These are phyloP conservation scores for Senecio squalidus DNA, from an alignment of 140 eudicot genomes.

Conservation along the genomic window DNA sequence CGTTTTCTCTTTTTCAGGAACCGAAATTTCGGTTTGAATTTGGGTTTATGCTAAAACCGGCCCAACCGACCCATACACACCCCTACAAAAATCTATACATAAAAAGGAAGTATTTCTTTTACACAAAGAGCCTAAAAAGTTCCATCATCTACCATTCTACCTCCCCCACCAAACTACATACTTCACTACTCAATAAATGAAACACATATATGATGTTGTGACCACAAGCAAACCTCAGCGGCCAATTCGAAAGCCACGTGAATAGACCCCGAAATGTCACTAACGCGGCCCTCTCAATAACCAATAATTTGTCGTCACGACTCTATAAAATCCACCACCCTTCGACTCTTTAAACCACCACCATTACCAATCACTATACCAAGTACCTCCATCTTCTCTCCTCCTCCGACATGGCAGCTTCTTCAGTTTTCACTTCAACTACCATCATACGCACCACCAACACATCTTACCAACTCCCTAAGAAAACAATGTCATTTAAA, in stretches of 20 bases:
- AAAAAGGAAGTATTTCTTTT: too few species aligned
- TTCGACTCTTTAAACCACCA: not conserved
- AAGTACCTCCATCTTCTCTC: too few species aligned
- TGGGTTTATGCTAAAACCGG: too few species aligned
- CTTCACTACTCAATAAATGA: not conserved
- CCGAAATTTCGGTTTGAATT: too few species aligned
- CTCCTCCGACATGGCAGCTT: constrained; percentile 30
- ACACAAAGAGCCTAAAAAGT: too few species aligned
- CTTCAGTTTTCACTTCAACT: constrained; percentile 26
- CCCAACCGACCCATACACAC: too few species aligned
- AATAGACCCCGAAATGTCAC: constrained; percentile 17
- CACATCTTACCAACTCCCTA: not conserved
- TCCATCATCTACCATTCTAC: not conserved
- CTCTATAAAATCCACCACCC: constrained; percentile 3
- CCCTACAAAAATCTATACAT: too few species aligned
- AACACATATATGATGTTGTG: not conserved
- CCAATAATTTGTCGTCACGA: constrained; percentile 34
- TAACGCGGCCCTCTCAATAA: constrained; percentile 55
- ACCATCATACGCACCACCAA: not conserved
- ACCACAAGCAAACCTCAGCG: constrained; percentile 11
- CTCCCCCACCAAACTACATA: not conserved
- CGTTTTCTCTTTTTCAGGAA: too few species aligned
- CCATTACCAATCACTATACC: not conserved
- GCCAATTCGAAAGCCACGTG: constrained; percentile 26
- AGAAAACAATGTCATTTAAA: not conserved